Conservation (phyloP, 2,329 filamentous ascomycete genomes). For the Epichloe typhina region DNA sequence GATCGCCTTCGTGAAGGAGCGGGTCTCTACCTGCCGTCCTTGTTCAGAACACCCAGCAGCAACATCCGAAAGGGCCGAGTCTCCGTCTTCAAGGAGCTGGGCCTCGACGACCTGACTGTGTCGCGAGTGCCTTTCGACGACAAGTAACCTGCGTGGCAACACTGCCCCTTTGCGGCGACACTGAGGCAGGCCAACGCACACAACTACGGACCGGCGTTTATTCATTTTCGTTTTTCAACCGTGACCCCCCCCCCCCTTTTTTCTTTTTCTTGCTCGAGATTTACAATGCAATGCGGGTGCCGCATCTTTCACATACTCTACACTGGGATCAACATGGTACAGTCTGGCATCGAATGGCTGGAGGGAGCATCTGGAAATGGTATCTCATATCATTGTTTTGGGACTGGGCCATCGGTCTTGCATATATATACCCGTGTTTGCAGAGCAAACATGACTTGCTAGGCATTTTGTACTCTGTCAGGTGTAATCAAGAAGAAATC, state of each 20-base stretch:
- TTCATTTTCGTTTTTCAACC: neutral
- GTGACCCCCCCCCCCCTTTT: neutral
- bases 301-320: neutral
- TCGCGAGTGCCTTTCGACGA: neutral
- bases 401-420: neutral
- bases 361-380: neutral
- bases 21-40: constrained; percentile 21
- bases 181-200: neutral
- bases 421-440: constrained; percentile 2
- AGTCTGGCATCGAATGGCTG: neutral
- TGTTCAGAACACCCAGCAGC: constrained; percentile 25
- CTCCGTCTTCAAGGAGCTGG: constrained; percentile 40
- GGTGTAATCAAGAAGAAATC: neutral
- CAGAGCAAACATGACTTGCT: neutral
- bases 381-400: neutral
- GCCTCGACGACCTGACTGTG: constrained; percentile 22
- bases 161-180: neutral
- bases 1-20: constrained; percentile 38
- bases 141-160: neutral
- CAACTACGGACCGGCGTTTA: neutral
- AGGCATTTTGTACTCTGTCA: neutral
- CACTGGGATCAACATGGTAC: neutral
- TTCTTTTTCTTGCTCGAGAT: neutral
- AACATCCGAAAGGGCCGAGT: constrained; percentile 36
- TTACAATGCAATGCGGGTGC: neutral